Conservation (phyloP, 2,329 filamentous ascomycete genomes). For the Claviceps sp. region DNA sequence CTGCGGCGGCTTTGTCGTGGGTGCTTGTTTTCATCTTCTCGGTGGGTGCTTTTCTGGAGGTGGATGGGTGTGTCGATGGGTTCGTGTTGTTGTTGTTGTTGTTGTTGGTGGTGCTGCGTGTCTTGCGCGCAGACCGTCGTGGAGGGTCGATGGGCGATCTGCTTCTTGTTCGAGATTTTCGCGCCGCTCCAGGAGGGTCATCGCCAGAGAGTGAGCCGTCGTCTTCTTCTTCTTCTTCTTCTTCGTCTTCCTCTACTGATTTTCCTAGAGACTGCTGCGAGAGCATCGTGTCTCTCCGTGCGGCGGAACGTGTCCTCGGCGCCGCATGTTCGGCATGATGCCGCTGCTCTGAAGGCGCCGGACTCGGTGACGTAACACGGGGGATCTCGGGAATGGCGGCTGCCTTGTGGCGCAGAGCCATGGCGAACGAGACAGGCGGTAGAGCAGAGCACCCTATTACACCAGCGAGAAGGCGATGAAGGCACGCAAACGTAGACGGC, state of each 20-base stretch:
- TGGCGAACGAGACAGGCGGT: constrained; percentile 43
- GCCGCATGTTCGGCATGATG: constrained; percentile 41
- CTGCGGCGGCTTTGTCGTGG: constrained; percentile 19
- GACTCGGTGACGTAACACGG: constrained; percentile 81
- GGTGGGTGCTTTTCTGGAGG: constrained; percentile 8
- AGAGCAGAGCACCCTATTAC: constrained; percentile 42
- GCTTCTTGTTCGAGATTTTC: constrained; percentile 55
- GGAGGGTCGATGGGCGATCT: constrained; percentile 46
- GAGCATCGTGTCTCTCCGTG: constrained; percentile 36
- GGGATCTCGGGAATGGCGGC: constrained; percentile 58
- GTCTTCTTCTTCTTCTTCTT: constrained; percentile 24
- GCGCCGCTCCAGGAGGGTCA: constrained; percentile 29
- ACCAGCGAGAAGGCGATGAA: constrained; percentile 41
- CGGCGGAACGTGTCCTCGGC: constrained; percentile 64
- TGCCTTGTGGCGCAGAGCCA: constrained; percentile 35
- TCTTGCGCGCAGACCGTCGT: constrained; percentile 39
- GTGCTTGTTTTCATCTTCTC: constrained; percentile 9
- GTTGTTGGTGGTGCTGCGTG: constrained; percentile 28
- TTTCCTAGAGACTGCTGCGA: constrained; percentile 50
- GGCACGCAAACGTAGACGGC: constrained; percentile 32
- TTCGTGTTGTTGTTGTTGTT: constrained; percentile 26
- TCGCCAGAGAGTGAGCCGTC: constrained; percentile 23
- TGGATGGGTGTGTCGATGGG: constrained; percentile 16
- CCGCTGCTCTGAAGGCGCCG: constrained; percentile 34
- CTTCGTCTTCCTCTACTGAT: constrained; percentile 29